Evolutionary conservation across 768 basidiomycete genomes (phyloP).

Genomic region (Lactarius evosmus): DNA sequence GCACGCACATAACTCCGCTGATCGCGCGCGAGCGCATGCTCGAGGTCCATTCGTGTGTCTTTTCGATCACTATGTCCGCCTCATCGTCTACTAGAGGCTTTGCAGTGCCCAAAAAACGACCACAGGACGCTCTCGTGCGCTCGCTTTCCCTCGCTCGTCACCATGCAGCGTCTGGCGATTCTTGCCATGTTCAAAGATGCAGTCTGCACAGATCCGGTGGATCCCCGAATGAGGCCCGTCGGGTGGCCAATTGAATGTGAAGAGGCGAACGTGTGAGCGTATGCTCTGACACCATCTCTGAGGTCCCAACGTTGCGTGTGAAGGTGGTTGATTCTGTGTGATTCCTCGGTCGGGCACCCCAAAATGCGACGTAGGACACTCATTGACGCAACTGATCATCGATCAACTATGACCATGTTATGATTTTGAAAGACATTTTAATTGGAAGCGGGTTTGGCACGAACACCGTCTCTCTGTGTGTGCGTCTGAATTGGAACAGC

Average conservation of each 20-base stretch:
- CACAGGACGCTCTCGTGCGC: slow-evolving; percentile 83
- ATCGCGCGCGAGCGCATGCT: too few species aligned
- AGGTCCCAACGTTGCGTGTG: too few species aligned
- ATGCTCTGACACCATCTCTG: slow-evolving; percentile 47
- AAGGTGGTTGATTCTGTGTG: slow-evolving; percentile 88
- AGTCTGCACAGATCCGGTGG: slow-evolving; percentile 73
- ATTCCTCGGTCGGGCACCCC: too few species aligned
- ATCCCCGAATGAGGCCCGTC: slow-evolving; percentile 55
- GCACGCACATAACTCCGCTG: slow-evolving; percentile 45
- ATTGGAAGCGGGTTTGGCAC: slow-evolving; percentile 65
- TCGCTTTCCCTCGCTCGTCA: slow-evolving; percentile 43
- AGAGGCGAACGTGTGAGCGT: slow-evolving; percentile 52
- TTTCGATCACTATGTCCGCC: slow-evolving; percentile 69
- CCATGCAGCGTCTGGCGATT: slow-evolving; percentile 83
- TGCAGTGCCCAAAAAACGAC: slow-evolving; percentile 44
- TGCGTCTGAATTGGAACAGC: slow-evolving; percentile 86
- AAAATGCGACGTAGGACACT: too few species aligned
- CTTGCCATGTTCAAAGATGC: slow-evolving; percentile 69
- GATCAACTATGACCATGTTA: slow-evolving; percentile 88
- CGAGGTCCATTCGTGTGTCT: slow-evolving; percentile 51
- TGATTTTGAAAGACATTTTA: slow-evolving; percentile 68
- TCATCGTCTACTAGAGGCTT: slow-evolving; percentile 61
- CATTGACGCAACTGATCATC: too few species aligned
- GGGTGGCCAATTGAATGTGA: slow-evolving; percentile 70
- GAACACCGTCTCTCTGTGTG: slow-evolving; percentile 89